A percentile compares a stretch with the other conserved stretches of the same genome.
phyloP scores from a whole-genome alignment of 768 basidiomycete genomes.

The Piloderma croceum region DNA sequence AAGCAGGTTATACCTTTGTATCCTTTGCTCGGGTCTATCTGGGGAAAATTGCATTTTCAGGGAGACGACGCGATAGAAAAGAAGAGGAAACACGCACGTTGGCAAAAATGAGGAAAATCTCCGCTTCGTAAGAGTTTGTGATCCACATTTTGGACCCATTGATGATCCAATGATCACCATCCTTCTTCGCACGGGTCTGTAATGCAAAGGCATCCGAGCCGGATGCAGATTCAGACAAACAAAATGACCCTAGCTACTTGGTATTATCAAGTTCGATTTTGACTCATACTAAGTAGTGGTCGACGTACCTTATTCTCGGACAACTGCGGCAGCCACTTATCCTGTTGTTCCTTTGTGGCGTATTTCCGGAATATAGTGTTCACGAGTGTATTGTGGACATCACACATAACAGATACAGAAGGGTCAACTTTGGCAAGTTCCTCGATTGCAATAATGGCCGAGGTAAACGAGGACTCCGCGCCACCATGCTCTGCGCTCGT shows the following conservation, averaged over 20 bases:
- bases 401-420: slow-evolving; percentile 92
- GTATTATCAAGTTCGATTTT: neutral
- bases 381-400: slow-evolving; percentile 98
- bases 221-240: slow-evolving; percentile 85
- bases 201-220: slow-evolving; percentile 98
- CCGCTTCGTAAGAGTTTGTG: slow-evolving; percentile 89
- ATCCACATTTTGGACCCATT: slow-evolving; percentile 99
- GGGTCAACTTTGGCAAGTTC: slow-evolving; percentile 96
- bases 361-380: slow-evolving; percentile 91
- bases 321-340: slow-evolving; percentile 83
- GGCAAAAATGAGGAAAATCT: slow-evolving; percentile 91
- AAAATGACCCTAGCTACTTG: slow-evolving; percentile 87
- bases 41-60: neutral
- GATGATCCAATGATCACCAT: slow-evolving; percentile 79
- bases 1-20: slow-evolving; percentile 99
- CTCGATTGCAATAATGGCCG: slow-evolving; percentile 94
- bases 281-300: neutral
- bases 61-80: neutral
- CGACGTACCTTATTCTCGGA: slow-evolving; percentile 62
- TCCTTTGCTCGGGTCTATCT: slow-evolving; percentile 85
- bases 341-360: slow-evolving; percentile 77
- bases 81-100: slow-evolving; percentile 50
- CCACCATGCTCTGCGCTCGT: slow-evolving; percentile 80
- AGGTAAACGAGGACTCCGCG: slow-evolving; percentile 86
- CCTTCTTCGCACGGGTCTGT: slow-evolving; percentile 86